Percentiles rank a stretch among this genome's conserved stretches.
Conservation (phyloP, 1,284 basidiomycete species). For the Ustilago esculenta region DNA sequence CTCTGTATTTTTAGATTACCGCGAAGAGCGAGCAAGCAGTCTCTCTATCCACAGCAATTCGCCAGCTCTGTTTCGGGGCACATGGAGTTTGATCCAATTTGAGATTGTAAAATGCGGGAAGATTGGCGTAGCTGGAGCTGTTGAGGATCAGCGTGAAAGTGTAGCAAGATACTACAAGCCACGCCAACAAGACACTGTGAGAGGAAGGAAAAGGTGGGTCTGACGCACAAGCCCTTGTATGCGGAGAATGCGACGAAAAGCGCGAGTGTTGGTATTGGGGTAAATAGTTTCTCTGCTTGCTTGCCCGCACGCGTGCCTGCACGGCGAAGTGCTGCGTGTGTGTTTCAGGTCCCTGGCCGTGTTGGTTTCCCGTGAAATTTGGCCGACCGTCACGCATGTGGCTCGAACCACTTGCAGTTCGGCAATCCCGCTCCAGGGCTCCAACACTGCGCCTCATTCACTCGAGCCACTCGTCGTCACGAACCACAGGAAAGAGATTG, state of each 20-base stretch:
- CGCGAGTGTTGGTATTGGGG: background rate
- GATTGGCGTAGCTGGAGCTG: too few species aligned
- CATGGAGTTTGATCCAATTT: too few species aligned
- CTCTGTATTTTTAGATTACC: slow-evolving; percentile 16
- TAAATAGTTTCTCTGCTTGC: background rate
- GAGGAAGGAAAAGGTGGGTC: too few species aligned
- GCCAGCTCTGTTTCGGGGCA: too few species aligned
- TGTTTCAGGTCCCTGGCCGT: slow-evolving; percentile 31
- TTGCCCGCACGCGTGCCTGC: background rate
- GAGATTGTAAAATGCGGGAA: too few species aligned
- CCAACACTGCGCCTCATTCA: background rate
- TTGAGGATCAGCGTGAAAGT: too few species aligned
- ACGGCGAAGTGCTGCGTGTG: slow-evolving; percentile 3
- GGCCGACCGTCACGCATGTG: background rate
- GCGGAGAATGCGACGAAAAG: slow-evolving; percentile 4
- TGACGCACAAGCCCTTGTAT: too few species aligned
- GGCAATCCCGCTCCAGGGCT: background rate
- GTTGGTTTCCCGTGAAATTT: slow-evolving; percentile 15
- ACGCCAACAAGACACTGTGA: too few species aligned
- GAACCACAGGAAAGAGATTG: background rate
- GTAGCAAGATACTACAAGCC: too few species aligned
- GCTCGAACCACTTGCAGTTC: background rate
- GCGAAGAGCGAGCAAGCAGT: too few species aligned
- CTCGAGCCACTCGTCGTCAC: background rate
- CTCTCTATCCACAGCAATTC: too few species aligned